phyloP scores from a whole-genome alignment of 176 grass and related monocot genomes.

The Oropetium thomaeum region DNA sequence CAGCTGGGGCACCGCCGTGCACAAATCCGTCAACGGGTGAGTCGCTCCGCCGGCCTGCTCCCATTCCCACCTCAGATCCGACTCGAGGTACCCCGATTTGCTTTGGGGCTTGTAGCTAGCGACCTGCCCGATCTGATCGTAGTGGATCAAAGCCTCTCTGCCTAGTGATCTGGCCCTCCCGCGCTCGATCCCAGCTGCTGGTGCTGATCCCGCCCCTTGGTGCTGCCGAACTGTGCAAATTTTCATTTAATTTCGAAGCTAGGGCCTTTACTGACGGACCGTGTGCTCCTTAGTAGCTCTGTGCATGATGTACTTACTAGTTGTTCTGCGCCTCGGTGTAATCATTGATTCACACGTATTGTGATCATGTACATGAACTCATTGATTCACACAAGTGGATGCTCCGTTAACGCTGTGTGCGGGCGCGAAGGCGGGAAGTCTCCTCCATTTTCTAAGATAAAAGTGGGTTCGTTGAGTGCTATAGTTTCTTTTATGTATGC shows the following conservation, averaged over 20 bases:
- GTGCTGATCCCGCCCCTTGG: neutral
- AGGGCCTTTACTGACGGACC: neutral
- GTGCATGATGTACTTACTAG: neutral
- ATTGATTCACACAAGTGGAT: neutral
- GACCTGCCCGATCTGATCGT: conserved; percentile 20
- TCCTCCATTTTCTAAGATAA: too few relatives aligned
- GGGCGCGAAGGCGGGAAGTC: too few relatives aligned
- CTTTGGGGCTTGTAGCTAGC: neutral
- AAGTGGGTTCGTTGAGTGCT: neutral
- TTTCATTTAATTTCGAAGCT: conserved; percentile 25
- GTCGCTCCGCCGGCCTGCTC: neutral
- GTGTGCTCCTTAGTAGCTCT: neutral
- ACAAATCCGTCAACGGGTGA: conserved; percentile 96
- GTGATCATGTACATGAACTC: too few relatives aligned
- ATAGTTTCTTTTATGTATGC: neutral
- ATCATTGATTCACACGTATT: neutral
- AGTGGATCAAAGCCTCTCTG: neutral
- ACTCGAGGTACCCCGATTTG: conserved; percentile 3
- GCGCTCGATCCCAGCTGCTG: conserved; percentile 22
- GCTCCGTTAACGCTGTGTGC: too few relatives aligned
- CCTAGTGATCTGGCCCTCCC: conserved; percentile 34
- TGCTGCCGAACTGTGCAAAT: neutral
- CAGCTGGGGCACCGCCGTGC: conserved; percentile 65
- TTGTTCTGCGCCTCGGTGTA: too few relatives aligned
- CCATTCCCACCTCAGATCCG: conserved; percentile 27